A percentile compares a stretch with the other conserved stretches of the same genome.
Conservation (phyloP, 2,329 filamentous ascomycete species). For the Phialophora verrucosa region DNA sequence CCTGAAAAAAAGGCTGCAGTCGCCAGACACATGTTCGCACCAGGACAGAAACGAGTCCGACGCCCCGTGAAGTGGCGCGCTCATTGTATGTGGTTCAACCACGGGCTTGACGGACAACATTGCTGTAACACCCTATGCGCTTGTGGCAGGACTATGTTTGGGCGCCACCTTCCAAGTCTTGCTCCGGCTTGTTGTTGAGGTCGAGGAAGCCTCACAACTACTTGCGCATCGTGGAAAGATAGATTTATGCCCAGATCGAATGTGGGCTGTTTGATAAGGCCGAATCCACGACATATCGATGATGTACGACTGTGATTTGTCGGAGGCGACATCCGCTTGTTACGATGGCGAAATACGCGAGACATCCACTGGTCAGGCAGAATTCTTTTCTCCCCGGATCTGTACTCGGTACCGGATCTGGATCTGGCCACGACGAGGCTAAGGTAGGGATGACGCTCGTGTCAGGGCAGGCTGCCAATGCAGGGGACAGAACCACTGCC, state of each 20-base stretch:
- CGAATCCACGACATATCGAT: neutral
- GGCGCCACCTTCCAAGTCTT: neutral
- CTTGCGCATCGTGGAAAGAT: neutral
- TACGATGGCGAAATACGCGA: constrained; percentile 4
- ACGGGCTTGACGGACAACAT: neutral
- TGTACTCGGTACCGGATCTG: neutral
- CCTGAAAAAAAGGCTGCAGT: neutral
- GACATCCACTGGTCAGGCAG: neutral
- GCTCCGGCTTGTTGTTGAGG: neutral
- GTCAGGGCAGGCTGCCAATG: neutral
- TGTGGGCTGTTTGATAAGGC: neutral
- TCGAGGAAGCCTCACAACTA: neutral
- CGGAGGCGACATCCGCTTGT: constrained; percentile 1
- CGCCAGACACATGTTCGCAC: neutral
- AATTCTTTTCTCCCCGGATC: neutral
- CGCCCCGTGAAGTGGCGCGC: neutral
- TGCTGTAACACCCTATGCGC: neutral
- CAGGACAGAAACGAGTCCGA: neutral
- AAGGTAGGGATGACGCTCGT: neutral
- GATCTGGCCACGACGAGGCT: neutral
- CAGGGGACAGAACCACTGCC: neutral
- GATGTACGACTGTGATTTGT: neutral
- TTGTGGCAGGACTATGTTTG: neutral
- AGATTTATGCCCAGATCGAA: neutral
- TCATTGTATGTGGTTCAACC: neutral